phyloP scores from a whole-genome alignment of 306 rosid genomes.

The Dalbergia oliveri region DNA sequence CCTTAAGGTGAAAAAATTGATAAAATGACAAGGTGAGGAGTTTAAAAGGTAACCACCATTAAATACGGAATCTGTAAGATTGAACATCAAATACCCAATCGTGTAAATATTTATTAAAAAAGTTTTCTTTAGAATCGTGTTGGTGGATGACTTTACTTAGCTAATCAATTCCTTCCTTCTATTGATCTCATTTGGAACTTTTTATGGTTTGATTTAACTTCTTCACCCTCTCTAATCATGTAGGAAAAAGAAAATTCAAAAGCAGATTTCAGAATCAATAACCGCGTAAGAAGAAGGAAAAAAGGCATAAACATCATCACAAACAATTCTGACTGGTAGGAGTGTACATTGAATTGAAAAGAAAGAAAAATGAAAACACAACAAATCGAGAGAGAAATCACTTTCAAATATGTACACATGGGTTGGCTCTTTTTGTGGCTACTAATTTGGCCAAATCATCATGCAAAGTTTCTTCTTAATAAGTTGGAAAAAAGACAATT shows the following conservation, averaged over 20 bases:
- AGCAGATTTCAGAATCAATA: background rate
- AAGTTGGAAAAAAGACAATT: constrained; percentile 15
- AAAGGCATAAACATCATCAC: constrained; percentile 18
- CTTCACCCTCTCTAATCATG: background rate
- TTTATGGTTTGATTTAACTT: background rate
- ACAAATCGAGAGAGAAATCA: constrained; percentile 13
- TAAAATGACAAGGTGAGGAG: no score
- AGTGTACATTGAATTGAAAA: constrained; percentile 34
- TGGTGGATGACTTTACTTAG: background rate
- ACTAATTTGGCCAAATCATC: constrained; percentile 42
- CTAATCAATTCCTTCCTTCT: background rate
- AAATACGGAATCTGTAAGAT: no score
- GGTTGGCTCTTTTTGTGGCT: constrained; percentile 36
- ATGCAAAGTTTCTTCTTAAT: constrained; percentile 29
- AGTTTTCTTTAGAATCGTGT: no score
- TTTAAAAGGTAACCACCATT: no score
- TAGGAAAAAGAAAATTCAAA: background rate
- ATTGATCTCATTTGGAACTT: background rate
- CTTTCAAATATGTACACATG: constrained; percentile 26
- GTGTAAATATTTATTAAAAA: no score
- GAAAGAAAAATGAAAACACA: background rate
- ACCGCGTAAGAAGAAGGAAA: constrained; percentile 31
- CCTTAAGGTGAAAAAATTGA: no score
- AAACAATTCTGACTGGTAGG: constrained; percentile 16
- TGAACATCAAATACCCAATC: no score